Evolutionary conservation across 2,329 filamentous ascomycete species (phyloP), one percentile per base, ranked within the genome.

Genomic region (Epichloe gansuensis): DNA sequence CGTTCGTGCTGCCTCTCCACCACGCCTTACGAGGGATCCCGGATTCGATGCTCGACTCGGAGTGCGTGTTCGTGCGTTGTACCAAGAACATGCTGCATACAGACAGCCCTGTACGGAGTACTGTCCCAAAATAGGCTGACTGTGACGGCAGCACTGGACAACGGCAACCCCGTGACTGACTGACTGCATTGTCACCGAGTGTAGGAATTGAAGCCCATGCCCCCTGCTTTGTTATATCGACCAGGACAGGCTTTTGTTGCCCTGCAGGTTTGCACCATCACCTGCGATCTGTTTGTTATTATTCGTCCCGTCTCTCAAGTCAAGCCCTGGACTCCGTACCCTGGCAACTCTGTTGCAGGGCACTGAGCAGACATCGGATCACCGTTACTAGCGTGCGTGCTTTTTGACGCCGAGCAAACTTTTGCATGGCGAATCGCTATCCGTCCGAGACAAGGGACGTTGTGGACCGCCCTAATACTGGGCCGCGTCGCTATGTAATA

Each of bases 131-230:
- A 50, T 28, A 50, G 48, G 48, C 38, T 23, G 39, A 50, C 21
- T 37, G 31, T 23, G 39, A 50, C 21, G 47, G 31, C 48, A 43
- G 37, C 37, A 28, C 47, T 42, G 21, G 38, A 39, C 17, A 45
- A 39, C 42, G 41, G 23, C 34, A 39, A 15, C 43, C 15, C 17
- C 48, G 48, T 45, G 41, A 50, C 31, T 38, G 21, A 41, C 41
- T 45, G 48, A 50, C 41, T 39, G 21, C 48, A 37, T 45, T 15
- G 42, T 50, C 48, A 50, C 48, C 48, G 42, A 50, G 50, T 31
- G 50, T 46, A 41, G 50, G 34, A 46, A 38, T 46, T 35, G 43
- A 43, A 46, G 35, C 50, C 37, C 23, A 37, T n/a, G 17, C 11
- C 23, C 43, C 50, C 43, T 46, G 38, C 42, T 21, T 39, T 8